Conservation (phyloP, 257 asterid species). For the Nicotiana sylvestris region DNA sequence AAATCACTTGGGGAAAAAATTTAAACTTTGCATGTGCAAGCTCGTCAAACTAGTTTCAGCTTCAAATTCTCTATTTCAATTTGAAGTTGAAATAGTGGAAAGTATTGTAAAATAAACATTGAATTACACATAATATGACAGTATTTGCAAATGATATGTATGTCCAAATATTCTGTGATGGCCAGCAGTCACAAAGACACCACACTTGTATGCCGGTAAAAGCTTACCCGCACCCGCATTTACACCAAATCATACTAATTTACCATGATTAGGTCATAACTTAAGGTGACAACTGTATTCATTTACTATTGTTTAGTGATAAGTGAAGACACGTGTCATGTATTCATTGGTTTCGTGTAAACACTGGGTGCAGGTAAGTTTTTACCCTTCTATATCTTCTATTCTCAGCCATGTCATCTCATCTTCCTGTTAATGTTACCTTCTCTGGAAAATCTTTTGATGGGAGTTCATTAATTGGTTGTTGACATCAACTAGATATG, state of each 20-base stretch:
- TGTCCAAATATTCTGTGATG: neutral
- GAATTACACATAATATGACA: neutral
- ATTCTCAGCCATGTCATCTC: neutral
- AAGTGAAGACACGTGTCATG: too few species aligned
- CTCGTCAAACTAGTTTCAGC: neutral
- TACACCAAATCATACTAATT: too few species aligned
- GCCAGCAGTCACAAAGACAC: neutral
- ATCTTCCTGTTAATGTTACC: neutral
- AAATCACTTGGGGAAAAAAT: neutral
- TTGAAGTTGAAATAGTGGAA: neutral
- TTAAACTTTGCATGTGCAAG: neutral
- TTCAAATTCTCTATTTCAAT: constrained; percentile 4
- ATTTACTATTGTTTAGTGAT: too few species aligned
- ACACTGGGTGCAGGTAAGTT: too few species aligned
- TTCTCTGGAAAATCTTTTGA: neutral
- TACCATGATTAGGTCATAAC: too few species aligned
- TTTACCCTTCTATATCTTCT: neutral
- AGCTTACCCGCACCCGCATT: too few species aligned
- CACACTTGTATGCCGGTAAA: neutral
- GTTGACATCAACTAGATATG: constrained; percentile 21
- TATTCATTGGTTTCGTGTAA: too few species aligned
- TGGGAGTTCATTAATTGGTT: constrained; percentile 6
- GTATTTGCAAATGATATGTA: neutral
- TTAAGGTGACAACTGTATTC: too few species aligned
- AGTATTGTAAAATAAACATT: neutral